Evolutionary conservation across 352 stramenopile genomes (phyloP), one percentile per base, ranked within the genome.

Genomic region (Pythium sp.): DNA sequence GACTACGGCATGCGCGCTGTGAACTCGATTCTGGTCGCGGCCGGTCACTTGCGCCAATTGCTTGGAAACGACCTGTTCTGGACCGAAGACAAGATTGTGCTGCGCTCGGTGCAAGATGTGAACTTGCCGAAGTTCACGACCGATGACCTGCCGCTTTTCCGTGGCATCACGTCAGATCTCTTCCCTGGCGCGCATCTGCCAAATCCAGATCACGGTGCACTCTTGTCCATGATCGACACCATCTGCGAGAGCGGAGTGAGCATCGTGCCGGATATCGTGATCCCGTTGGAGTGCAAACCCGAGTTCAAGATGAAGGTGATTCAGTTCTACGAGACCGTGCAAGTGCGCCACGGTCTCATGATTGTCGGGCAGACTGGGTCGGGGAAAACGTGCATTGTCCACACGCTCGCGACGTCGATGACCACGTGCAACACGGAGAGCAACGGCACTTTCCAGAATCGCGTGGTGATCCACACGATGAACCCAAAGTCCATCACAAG

Each of bases 1-100:
- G 95, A 98, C 76, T 98, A 98, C 70, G 95, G 95, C 38, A 98
- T 98, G 93, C 85, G 95, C 38, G 95, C 96, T 6, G 93, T 98
- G 2, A 98, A 98, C 69, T 98, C 95, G 22, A 97, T 98, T 64
- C 83, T 98, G 20, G 90, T 98, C 9, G 95, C 94, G 0, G 91
- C 91, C n/a, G 93, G 95, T 28, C 94, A 94, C 20, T 72, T 98
- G 36, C 82, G 93, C 0, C 89, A 98, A 47, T 80, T 95, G n/a
- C 76, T 98, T 1, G 90, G 86, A 3, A 86, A 97, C 24, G 86
- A 98, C 55, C 84, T 86, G 22, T 92, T 88, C 58, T 95, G 87
- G 87, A 92, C 82, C 0, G 93, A 98, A 74, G 87, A 94, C 66
- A 98, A 96, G 72, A 93, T 98, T 64, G 91, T 98, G 0, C 60